Conservation (phyloP, 306 rosid species). For the Biancaea sappan region DNA sequence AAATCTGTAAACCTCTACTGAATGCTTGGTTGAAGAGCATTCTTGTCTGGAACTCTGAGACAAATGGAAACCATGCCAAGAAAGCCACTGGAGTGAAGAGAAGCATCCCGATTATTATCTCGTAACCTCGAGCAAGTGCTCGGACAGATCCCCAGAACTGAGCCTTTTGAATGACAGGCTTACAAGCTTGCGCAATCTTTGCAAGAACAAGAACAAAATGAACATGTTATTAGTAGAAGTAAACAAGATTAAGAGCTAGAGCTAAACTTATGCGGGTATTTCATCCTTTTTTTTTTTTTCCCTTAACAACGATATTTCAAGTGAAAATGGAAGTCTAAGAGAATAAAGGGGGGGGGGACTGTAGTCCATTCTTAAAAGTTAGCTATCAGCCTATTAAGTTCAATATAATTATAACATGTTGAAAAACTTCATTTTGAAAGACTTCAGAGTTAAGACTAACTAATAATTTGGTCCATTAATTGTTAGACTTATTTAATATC, state of each 20-base stretch:
- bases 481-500: neutral
- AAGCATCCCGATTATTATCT: conserved; percentile 81
- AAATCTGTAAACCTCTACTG: conserved; percentile 95
- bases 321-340: neutral
- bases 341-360: neutral
- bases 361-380: no score
- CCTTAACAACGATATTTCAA: neutral
- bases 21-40: conserved; percentile 99
- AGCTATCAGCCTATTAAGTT: neutral
- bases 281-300: neutral
- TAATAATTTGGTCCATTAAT: no score
- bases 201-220: neutral
- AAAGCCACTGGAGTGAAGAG: conserved; percentile 90
- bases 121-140: conserved; percentile 85
- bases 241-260: conserved; percentile 22
- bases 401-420: neutral
- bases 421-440: neutral
- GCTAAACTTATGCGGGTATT: neutral
- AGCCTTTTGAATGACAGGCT: conserved; percentile 49
- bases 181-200: conserved; percentile 96
- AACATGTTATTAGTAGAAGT: neutral
- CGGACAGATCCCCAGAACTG: conserved; percentile 76
- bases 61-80: conserved; percentile 98
- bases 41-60: conserved; percentile 92
- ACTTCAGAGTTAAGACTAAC: no score